Base-by-base conservation (phyloP, 805 yeast genomes). In the Candida peoriensis region DNA sequence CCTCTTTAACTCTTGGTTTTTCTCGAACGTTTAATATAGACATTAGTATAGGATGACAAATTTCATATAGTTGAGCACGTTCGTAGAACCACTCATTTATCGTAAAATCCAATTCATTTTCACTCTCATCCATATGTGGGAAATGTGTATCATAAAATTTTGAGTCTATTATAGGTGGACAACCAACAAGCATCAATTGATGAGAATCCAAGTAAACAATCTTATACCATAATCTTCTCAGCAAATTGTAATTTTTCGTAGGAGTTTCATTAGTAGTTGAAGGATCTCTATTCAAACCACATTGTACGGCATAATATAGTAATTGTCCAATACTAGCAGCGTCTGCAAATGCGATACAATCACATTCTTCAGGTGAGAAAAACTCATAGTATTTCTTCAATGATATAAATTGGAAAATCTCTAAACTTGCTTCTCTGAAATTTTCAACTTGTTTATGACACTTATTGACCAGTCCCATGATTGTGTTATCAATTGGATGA, bases 141-240 rank as follows among this genome's bases (percentile, higher is more conserved):
- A 46, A 41, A 3, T 48, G 48, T 1, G 54, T 48, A 26, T 53
- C 54, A 32, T 44, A 43, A 18, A 39, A 44, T 13, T 36, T 34
- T 0, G 36, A 22, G 21, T 41, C 45, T 24, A 53, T 44, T n/a
- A 50, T 22, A 7, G 56, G 44, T 2, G 55, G 53, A 11, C 37
- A 22, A 1, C 58, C 58, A 15, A 34, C 34, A 1, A 37, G 22
- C 45, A 51, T 39, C 21, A 45, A 13, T 22, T 44, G 52, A 24
- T 48, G 40, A 10, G 44, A 36, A 28, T 51, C 53, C 21, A 48
- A 21, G 13, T 39, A 43, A 4, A 43, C 34, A 17, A 50, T 35
- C 18, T 38, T 33, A 19, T 41, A 40, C 58, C 58, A 53, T 13
- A 53, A 25, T 20, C 58, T 38, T 44, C 56, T 44, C n/a, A 40